phyloP scores from a whole-genome alignment of 257 asterid species.

The Coffea eugenioides region DNA sequence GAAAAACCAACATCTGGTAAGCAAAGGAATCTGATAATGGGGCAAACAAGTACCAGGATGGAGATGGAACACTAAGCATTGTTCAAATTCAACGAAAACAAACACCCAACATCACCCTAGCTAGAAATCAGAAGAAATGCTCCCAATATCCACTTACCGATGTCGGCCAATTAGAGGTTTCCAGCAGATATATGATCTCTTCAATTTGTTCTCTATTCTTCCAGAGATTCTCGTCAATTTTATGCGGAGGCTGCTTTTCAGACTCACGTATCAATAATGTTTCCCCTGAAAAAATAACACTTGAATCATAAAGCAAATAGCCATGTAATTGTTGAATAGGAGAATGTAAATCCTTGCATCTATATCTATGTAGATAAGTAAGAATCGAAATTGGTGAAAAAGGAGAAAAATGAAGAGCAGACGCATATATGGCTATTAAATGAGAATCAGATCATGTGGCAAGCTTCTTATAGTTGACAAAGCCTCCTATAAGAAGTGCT shows the following conservation, averaged over 20 bases:
- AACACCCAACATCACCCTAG: background rate
- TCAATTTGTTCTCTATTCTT: slow-evolving; percentile 93
- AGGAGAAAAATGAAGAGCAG: background rate
- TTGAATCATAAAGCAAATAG: slow-evolving; percentile 8
- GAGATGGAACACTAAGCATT: background rate
- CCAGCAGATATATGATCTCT: slow-evolving; percentile 70
- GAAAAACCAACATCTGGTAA: background rate
- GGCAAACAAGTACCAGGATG: background rate
- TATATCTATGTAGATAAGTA: no score
- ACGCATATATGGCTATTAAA: background rate
- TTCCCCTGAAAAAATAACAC: slow-evolving; percentile 51
- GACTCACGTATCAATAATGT: slow-evolving; percentile 62
- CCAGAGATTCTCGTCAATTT: slow-evolving; percentile 97
- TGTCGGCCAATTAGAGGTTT: slow-evolving; percentile 60
- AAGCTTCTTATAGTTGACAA: background rate
- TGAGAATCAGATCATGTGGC: background rate
- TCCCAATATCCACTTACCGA: slow-evolving; percentile 40
- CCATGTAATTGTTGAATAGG: background rate
- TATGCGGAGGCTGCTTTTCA: slow-evolving; percentile 80
- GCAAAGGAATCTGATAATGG: no score
- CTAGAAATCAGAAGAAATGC: background rate
- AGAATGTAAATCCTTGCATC: background rate
- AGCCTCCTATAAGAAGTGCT: background rate
- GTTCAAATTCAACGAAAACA: background rate
- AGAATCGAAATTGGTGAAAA: background rate